A percentile compares a stretch with the other conserved stretches of the same genome.
Conservation (phyloP, 208 protist genomes). For the Leishmania martiniquensis region DNA sequence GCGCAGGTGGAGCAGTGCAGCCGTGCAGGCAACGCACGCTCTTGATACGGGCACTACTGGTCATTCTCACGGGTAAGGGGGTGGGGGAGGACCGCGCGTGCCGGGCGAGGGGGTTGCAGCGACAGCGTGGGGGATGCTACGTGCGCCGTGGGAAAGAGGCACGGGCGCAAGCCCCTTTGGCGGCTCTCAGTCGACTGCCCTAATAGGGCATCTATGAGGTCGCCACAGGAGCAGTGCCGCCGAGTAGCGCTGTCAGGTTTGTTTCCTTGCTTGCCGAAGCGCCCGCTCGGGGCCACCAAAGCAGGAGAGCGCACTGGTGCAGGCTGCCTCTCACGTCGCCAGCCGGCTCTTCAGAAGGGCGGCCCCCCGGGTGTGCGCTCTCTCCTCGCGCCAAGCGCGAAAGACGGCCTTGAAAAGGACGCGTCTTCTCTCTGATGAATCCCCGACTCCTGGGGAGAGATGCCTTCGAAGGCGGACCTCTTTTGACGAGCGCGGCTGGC, state of each 20-base stretch:
- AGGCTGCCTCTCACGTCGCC: conserved; percentile 13
- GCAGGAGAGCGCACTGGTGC: neutral
- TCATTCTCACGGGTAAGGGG: neutral
- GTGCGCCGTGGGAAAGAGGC: neutral
- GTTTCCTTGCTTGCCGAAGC: conserved; percentile 9
- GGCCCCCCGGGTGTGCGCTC: neutral
- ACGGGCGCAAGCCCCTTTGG: neutral
- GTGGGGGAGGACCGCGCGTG: neutral
- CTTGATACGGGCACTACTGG: neutral
- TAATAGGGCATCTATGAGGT: neutral
- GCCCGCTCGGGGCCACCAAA: conserved; percentile 5
- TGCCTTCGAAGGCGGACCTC: conserved; percentile 20
- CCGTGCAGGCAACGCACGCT: neutral
- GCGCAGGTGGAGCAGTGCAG: neutral
- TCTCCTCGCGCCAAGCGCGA: neutral
- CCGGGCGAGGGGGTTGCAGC: neutral
- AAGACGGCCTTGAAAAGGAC: neutral
- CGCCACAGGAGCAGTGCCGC: neutral
- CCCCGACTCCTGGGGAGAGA: neutral
- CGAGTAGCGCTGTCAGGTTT: neutral
- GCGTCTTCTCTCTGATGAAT: neutral
- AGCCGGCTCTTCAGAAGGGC: conserved; percentile 32
- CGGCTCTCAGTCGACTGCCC: neutral
- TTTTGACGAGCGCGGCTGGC: neutral
- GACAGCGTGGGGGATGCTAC: neutral